A percentile compares a stretch with the other conserved stretches of the same genome.
These are phyloP conservation scores for Suillus discolor DNA, from an alignment of 768 basidiomycete genomes.

Conservation along the genomic window DNA sequence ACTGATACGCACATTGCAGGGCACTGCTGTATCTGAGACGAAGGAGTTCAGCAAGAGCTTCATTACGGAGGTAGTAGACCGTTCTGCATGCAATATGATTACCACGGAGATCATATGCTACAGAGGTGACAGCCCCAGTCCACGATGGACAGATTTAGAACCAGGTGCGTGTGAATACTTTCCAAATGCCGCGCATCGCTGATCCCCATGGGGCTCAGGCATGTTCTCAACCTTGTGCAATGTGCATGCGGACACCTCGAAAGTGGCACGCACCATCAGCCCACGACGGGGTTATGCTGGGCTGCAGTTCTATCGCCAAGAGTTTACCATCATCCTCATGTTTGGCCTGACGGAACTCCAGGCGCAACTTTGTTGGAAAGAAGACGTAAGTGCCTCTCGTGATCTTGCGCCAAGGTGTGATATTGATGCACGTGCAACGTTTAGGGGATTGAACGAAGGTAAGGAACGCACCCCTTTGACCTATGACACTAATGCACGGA, in stretches of 20 bases:
- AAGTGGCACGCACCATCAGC: slow-evolving; percentile 31
- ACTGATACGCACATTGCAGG: slow-evolving; percentile 18
- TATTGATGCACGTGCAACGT: slow-evolving; percentile 1
- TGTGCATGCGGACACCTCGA: slow-evolving; percentile 29
- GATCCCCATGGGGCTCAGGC: slow-evolving; percentile 16
- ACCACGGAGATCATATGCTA: slow-evolving; percentile 35
- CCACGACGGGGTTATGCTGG: slow-evolving; percentile 32
- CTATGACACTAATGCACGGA: slow-evolving; percentile 8
- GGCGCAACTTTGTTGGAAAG: slow-evolving; percentile 47
- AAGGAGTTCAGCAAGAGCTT: slow-evolving; percentile 37
- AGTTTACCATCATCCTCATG: slow-evolving; percentile 43
- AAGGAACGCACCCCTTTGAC: background rate
- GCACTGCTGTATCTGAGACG: slow-evolving; percentile 29
- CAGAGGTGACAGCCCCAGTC: slow-evolving; percentile 23
- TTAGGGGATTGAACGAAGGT: slow-evolving; percentile 27
- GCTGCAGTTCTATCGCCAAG: slow-evolving; percentile 31
- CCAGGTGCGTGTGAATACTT: slow-evolving; percentile 21
- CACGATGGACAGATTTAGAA: slow-evolving; percentile 34
- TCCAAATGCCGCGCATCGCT: background rate
- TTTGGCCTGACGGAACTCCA: slow-evolving; percentile 51
- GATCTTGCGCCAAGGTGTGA: background rate
- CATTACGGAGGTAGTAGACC: slow-evolving; percentile 31
- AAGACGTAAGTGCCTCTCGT: slow-evolving; percentile 33
- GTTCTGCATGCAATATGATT: slow-evolving; percentile 28
- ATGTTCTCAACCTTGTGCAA: slow-evolving; percentile 30